phyloP scores from a whole-genome alignment of 2,329 filamentous ascomycete species.

The Parasarocladium wereldwijsianum region DNA sequence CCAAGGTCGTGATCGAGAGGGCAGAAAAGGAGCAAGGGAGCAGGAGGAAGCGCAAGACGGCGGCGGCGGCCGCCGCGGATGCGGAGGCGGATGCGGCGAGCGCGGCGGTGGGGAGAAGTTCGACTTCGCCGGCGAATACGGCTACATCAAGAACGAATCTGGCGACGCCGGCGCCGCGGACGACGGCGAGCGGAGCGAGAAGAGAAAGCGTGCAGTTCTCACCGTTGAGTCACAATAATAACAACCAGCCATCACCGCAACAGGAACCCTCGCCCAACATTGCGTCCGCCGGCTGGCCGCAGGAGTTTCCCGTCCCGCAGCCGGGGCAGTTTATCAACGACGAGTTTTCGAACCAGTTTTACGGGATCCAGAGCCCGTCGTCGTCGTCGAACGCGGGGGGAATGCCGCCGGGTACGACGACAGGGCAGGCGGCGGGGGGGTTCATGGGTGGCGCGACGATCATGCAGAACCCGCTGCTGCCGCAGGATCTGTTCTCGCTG shows the following conservation, averaged over 20 bases:
- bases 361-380: conserved; percentile 21
- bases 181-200: conserved; percentile 1
- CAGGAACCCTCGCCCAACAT: conserved; percentile 24
- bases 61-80: conserved; percentile 24
- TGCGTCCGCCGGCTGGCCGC: conserved; percentile 29
- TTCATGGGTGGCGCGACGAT: conserved; percentile 9
- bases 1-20: conserved; percentile 79
- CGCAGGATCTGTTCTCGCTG: conserved; percentile 88
- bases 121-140: not conserved
- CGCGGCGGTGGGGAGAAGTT: not conserved
- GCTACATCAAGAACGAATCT: not conserved
- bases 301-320: conserved; percentile 24
- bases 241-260: not conserved
- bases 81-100: conserved; percentile 8
- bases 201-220: conserved; percentile 12
- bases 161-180: not conserved
- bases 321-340: conserved; percentile 23
- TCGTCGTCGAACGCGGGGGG: not conserved
- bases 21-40: conserved; percentile 71
- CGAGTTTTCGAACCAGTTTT: conserved; percentile 29
- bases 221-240: conserved; percentile 6
- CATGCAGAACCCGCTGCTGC: conserved; percentile 78
- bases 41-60: conserved; percentile 71
- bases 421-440: too few relatives aligned
- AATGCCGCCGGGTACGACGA: conserved; percentile 12